phyloP scores from a whole-genome alignment of 139 green algal species.

The Marvania coccoides region DNA sequence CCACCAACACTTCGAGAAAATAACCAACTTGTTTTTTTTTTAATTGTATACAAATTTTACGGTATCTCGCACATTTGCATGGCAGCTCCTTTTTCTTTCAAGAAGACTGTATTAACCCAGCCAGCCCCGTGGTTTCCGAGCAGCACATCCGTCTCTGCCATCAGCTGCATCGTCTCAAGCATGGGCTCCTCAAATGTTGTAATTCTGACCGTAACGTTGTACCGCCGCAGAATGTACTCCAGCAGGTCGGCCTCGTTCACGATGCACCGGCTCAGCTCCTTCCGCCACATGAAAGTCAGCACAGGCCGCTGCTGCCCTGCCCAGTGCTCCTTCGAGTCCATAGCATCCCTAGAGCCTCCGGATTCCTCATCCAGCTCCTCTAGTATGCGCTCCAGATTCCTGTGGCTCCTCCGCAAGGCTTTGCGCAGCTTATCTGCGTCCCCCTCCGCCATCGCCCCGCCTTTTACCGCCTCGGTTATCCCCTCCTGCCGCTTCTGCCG shows the following conservation, averaged over 20 bases:
- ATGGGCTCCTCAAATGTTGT: slow-evolving; percentile 27
- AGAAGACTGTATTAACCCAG: slow-evolving; percentile 34
- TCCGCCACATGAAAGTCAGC: slow-evolving; percentile 30
- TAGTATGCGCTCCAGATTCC: neutral
- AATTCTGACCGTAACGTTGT: slow-evolving; percentile 32
- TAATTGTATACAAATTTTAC: no score
- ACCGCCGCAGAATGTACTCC: slow-evolving; percentile 24
- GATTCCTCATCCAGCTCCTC: neutral
- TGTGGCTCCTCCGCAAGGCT: no score
- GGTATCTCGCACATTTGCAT: no score
- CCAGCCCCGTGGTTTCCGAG: slow-evolving; percentile 21
- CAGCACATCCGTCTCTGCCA: slow-evolving; percentile 27
- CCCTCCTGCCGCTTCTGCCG: neutral
- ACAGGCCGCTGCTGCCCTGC: slow-evolving; percentile 11
- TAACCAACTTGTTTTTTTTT: no score
- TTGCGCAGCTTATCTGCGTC: no score
- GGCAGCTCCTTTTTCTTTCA: no score
- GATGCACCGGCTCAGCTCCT: slow-evolving; percentile 18
- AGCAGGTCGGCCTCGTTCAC: slow-evolving; percentile 28
- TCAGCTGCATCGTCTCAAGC: slow-evolving; percentile 21
- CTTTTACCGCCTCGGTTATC: neutral
- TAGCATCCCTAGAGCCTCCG: no score
- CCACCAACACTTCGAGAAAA: no score
- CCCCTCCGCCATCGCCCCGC: neutral
- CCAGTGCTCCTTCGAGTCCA: no score